A percentile compares a stretch with the other conserved stretches of the same genome.
phyloP scores from a whole-genome alignment of 345 rosid species.

The Acer negundo region DNA sequence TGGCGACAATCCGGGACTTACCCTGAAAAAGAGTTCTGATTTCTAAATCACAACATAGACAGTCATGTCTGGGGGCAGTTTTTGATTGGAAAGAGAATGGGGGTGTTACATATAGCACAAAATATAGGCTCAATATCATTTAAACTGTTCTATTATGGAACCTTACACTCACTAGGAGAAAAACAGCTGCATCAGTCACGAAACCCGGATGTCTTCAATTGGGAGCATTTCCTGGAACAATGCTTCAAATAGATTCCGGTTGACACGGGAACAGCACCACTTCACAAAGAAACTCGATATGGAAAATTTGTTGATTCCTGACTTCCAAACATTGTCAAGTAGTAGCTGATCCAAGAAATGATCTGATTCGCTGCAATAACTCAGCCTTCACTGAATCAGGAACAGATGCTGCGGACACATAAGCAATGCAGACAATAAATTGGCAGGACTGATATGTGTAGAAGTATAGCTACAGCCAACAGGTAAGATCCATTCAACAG shows the following conservation, averaged over 20 bases:
- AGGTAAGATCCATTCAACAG: background rate
- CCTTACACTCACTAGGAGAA: background rate
- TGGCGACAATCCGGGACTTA: background rate
- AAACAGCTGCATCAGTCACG: background rate
- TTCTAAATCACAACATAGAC: background rate
- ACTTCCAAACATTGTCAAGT: conserved; percentile 20
- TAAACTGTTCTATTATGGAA: background rate
- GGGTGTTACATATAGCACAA: conserved; percentile 3
- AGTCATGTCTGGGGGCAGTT: background rate
- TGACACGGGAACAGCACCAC: background rate
- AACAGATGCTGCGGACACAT: conserved; percentile 53
- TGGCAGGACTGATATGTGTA: background rate
- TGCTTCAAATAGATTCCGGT: background rate
- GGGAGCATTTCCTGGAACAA: background rate
- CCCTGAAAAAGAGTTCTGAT: background rate
- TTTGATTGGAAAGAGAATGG: background rate
- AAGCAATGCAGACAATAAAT: background rate
- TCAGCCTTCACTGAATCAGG: conserved; percentile 76
- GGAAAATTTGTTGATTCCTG: background rate
- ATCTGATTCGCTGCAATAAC: conserved; percentile 61
- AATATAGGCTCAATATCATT: background rate
- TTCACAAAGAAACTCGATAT: background rate
- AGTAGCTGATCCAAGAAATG: conserved; percentile 50
- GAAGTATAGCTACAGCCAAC: background rate
- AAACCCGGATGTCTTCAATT: background rate